Conservation (phyloP, 1,139 yeast species). For the Pichia sp. region DNA sequence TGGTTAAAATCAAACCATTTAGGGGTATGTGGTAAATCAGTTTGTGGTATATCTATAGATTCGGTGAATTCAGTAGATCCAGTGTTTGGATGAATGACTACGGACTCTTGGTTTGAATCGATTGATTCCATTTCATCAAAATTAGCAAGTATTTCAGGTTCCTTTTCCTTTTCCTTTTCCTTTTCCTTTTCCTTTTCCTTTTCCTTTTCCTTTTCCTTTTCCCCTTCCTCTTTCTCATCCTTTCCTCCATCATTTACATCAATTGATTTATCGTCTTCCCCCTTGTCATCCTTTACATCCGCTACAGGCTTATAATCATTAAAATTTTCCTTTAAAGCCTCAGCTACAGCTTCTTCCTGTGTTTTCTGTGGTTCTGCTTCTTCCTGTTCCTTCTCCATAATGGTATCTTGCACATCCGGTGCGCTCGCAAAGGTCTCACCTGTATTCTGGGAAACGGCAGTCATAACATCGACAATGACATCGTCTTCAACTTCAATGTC, state of each 20-base stretch:
- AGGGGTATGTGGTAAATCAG: conserved; percentile 13
- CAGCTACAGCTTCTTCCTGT: neutral
- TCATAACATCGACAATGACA: no score
- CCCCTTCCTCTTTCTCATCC: neutral
- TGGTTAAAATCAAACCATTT: conserved; percentile 27
- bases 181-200: neutral
- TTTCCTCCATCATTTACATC: neutral
- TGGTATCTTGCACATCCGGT: no score
- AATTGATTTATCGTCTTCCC: neutral
- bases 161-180: neutral
- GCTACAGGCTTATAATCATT: neutral
- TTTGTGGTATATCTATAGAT: no score
- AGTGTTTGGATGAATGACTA: neutral
- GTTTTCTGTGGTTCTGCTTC: no score
- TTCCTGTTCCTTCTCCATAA: no score
- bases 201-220: neutral
- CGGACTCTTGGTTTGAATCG: conserved; percentile 10
- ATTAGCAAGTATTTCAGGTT: conserved; percentile 1
- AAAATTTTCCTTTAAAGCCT: no score
- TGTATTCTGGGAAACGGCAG: no score
- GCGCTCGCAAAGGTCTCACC: no score
- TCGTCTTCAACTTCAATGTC: no score
- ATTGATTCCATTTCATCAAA: conserved; percentile 13
- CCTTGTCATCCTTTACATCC: neutral
- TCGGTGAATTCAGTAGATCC: neutral